These are phyloP conservation scores for Ceratobasidium sp. DNA, from an alignment of 1,284 basidiomycete species.

Conservation along the genomic window DNA sequence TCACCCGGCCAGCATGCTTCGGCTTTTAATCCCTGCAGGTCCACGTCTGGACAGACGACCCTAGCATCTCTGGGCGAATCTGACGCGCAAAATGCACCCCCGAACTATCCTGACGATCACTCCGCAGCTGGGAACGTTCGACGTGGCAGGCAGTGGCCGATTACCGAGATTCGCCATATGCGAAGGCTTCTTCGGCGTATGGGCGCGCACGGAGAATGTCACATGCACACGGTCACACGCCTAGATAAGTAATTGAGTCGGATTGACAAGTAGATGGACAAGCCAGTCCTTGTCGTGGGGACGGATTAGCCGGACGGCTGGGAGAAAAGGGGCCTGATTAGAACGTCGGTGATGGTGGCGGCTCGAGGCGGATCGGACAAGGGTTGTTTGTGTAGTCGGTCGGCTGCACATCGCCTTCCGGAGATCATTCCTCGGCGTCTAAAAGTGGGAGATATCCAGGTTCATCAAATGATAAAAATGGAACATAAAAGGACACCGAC, in stretches of 20 bases:
- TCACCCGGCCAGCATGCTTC: not conserved
- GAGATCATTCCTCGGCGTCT: constrained; percentile 30
- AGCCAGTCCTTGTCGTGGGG: constrained; percentile 24
- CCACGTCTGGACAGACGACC: not conserved
- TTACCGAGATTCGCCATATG: constrained; percentile 36
- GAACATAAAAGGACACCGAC: not conserved
- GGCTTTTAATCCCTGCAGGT: constrained; percentile 27
- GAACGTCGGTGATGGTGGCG: constrained; percentile 22
- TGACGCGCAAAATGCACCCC: constrained; percentile 13
- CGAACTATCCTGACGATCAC: constrained; percentile 30
- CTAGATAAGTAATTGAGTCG: not conserved
- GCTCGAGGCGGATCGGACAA: not conserved
- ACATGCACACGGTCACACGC: constrained; percentile 35
- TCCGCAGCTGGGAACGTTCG: constrained; percentile 41
- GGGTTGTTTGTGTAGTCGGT: not conserved
- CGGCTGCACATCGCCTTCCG: constrained; percentile 26
- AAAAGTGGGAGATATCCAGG: constrained; percentile 7
- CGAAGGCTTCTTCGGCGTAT: constrained; percentile 18
- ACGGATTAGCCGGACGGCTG: constrained; percentile 7
- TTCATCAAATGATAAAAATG: constrained; percentile 20
- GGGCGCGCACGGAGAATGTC: constrained; percentile 10
- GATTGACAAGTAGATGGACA: not conserved
- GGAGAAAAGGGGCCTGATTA: not conserved
- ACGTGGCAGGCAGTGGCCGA: constrained; percentile 42
- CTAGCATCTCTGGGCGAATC: not conserved